Conservation (phyloP, 768 basidiomycete species). For the Suillus occidentalis region DNA sequence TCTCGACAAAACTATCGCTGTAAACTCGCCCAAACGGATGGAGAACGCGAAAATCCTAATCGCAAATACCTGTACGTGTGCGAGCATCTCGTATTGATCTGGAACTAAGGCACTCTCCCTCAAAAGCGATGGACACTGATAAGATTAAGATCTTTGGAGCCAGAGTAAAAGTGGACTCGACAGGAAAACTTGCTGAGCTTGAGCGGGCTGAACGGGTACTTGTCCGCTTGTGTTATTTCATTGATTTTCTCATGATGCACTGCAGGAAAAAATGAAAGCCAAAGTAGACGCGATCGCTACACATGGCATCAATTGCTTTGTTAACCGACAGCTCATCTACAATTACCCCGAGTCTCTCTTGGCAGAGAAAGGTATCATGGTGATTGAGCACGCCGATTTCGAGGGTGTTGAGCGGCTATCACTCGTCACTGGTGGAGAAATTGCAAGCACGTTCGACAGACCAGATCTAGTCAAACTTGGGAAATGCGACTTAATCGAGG, state of each 20-base stretch:
- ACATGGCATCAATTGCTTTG: slow-evolving; percentile 96
- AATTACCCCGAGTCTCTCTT: slow-evolving; percentile 97
- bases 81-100: background rate
- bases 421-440: slow-evolving; percentile 96
- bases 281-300: slow-evolving; percentile 94
- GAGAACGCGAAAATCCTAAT: slow-evolving; percentile 96
- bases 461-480: slow-evolving; percentile 93
- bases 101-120: background rate
- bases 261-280: slow-evolving; percentile 98
- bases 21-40: slow-evolving; percentile 91
- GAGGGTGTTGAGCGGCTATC: slow-evolving; percentile 97
- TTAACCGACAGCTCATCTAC: slow-evolving; percentile 98
- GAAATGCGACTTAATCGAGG: slow-evolving; percentile 91
- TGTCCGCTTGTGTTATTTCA: slow-evolving; percentile 9
- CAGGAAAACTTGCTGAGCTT: slow-evolving; percentile 95
- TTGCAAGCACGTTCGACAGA: slow-evolving; percentile 91
- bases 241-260: background rate
- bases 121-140: slow-evolving; percentile 96
- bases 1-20: slow-evolving; percentile 92
- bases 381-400: slow-evolving; percentile 98
- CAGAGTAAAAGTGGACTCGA: slow-evolving; percentile 91
- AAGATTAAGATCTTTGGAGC: slow-evolving; percentile 99
- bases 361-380: slow-evolving; percentile 93
- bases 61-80: slow-evolving; percentile 88
- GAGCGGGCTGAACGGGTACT: slow-evolving; percentile 90